Evolutionary conservation across 371 early-diverging fungal species (phyloP).

Genomic region (Mucor racemosus): DNA sequence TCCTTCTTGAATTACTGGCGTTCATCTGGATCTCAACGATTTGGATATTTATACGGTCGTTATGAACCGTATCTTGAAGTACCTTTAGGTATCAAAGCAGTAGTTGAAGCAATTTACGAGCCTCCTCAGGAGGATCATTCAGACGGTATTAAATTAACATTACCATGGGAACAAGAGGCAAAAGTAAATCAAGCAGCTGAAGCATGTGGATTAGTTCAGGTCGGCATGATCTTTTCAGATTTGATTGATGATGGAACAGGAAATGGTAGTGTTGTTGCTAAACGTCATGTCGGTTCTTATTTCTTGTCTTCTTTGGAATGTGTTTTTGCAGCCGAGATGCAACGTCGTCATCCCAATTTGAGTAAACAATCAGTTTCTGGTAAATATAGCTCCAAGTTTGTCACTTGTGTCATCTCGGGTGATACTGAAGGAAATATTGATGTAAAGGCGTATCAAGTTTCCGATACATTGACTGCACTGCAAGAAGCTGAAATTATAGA

Average conservation of each 20-base stretch:
- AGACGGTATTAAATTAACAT: slow-evolving; percentile 80
- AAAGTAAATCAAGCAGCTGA: slow-evolving; percentile 72
- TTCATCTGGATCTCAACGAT: slow-evolving; percentile 85
- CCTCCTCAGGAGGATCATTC: slow-evolving; percentile 87
- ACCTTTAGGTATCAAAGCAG: slow-evolving; percentile 96
- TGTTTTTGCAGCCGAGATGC: slow-evolving; percentile 90
- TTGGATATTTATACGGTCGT: slow-evolving; percentile 94
- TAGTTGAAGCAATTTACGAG: slow-evolving; percentile 96
- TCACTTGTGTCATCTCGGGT: slow-evolving; percentile 92
- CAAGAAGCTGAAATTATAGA: slow-evolving; percentile 92
- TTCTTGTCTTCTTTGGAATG: slow-evolving; percentile 95
- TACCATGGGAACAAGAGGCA: slow-evolving; percentile 64
- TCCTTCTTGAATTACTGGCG: slow-evolving; percentile 91
- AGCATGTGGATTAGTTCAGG: slow-evolving; percentile 76
- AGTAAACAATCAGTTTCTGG: slow-evolving; percentile 77
- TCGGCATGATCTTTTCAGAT: slow-evolving; percentile 98
- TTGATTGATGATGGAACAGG: slow-evolving; percentile 87
- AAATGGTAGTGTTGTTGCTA: slow-evolving; percentile 82
- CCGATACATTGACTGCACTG: slow-evolving; percentile 91
- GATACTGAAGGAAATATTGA: slow-evolving; percentile 85
- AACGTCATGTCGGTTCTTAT: slow-evolving; percentile 91
- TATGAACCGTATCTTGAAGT: slow-evolving; percentile 93
- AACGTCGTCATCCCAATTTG: slow-evolving; percentile 76
- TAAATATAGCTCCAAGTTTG: slow-evolving; percentile 90
- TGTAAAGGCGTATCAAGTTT: slow-evolving; percentile 91